Evolutionary conservation across 257 asterid genomes (phyloP), one percentile per base, ranked within the genome.

Genomic region (Gynochthodes officinalis): DNA sequence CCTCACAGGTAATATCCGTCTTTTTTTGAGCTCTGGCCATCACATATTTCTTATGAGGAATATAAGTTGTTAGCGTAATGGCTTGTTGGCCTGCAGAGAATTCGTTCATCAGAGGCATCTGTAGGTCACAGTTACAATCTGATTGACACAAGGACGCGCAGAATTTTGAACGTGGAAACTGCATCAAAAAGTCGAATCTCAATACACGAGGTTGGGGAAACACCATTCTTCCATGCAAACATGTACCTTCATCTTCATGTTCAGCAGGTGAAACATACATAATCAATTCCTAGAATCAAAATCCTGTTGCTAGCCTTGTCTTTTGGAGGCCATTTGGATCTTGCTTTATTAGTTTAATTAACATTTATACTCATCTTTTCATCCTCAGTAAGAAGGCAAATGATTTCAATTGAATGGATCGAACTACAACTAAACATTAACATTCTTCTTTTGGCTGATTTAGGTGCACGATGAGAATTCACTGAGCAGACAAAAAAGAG

Each of bases 151-250:
- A 80, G 79, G 66, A 67, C 81, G 1, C 74, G 97, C 69, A 88
- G 94, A 79, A 93, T 93, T 73, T 49, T 93, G 87, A 93, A 85
- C 5, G 91, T 88, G 2, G 97, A 93, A 82, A 89, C 98, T 4
- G 96, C 96, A 52, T 93, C 98, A 73, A 84, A 94, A 83, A 78
- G 84, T 52, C 91, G 97, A 54, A 69, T 58, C 69, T 86, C 98
- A 11, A 75, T 83, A 44, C 59, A 32, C 71, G 96, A 91, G 83
- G 82, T 91, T 5, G 89, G 91, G 70, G 67, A 71, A 48, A 76
- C 67, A 48, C 97, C 98, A 16, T 91, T 91, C 55, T 93, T 93
- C 84, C 98, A 91, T 81, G 97, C 96, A 68, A 93, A 93, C 73
- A 84, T 77, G 90, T 93, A 91, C 72, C 88, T 91, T 74, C 98